Percentiles rank a stretch among this genome's conserved stretches.
phyloP scores from a whole-genome alignment of 352 stramenopile genomes.

The Phytophthora litchii region DNA sequence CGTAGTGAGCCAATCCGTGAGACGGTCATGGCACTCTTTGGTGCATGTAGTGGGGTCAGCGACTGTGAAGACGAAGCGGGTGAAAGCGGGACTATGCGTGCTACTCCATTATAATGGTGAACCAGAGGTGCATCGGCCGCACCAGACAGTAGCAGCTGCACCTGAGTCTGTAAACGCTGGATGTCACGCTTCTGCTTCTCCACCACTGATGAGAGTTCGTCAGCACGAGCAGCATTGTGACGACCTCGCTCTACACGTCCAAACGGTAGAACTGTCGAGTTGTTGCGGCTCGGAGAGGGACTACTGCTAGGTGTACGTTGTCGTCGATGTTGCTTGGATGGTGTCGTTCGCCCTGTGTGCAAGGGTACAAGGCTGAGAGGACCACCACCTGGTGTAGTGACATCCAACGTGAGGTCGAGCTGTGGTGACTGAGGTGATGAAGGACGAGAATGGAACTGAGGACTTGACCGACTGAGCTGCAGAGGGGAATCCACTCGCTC shows the following conservation, averaged over 20 bases:
- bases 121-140: conserved; percentile 30
- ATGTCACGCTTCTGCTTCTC: conserved; percentile 75
- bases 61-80: conserved; percentile 14
- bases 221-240: conserved; percentile 26
- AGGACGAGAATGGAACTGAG: conserved; percentile 31
- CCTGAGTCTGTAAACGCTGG: conserved; percentile 66
- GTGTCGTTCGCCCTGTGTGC: conserved; percentile 25
- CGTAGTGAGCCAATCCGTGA: conserved; percentile 33
- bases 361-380: conserved; percentile 35
- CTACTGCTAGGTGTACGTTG: conserved; percentile 23
- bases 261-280: conserved; percentile 49
- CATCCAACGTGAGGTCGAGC: conserved; percentile 32
- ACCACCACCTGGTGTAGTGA: conserved; percentile 3
- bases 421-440: conserved; percentile 23
- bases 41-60: conserved; percentile 4
- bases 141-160: conserved; percentile 61
- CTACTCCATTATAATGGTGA: conserved; percentile 2
- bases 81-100: conserved; percentile 14
- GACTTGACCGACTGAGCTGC: conserved; percentile 40
- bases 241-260: conserved; percentile 42
- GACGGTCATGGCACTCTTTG: conserved; percentile 15
- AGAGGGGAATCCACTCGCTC: conserved; percentile 19
- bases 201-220: conserved; percentile 54
- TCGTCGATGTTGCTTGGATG: conserved; percentile 35
- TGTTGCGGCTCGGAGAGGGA: conserved; percentile 24